Evolutionary conservation across 1,284 basidiomycete species (phyloP).

Genomic region (Apiotrichum domesticum): DNA sequence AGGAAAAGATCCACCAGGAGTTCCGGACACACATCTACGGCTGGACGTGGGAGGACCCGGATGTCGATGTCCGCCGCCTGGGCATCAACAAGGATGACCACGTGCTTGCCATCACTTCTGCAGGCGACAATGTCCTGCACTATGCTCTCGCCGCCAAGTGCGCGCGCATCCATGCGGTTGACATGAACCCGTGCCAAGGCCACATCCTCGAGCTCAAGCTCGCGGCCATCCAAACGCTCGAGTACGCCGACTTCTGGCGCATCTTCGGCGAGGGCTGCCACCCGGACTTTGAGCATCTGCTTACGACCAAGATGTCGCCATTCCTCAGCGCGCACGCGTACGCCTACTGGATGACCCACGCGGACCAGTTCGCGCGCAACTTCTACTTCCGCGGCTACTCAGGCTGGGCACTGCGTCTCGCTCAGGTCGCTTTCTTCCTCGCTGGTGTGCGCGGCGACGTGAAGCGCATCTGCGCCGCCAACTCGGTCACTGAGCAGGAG

Average conservation of each 20-base stretch:
- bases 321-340: slow-evolving; percentile 58
- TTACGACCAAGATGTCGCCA: slow-evolving; percentile 64
- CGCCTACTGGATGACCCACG: slow-evolving; percentile 64
- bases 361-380: slow-evolving; percentile 57
- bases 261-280: slow-evolving; percentile 67
- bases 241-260: slow-evolving; percentile 64
- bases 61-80: slow-evolving; percentile 66
- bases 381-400: slow-evolving; percentile 73
- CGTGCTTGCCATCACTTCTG: slow-evolving; percentile 70
- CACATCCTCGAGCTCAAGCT: slow-evolving; percentile 75
- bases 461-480: slow-evolving; percentile 55
- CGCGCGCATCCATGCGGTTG: slow-evolving; percentile 65
- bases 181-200: slow-evolving; percentile 58
- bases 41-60: slow-evolving; percentile 73
- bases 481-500: slow-evolving; percentile 59
- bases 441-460: slow-evolving; percentile 59
- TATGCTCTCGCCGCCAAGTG: slow-evolving; percentile 66
- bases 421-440: slow-evolving; percentile 58
- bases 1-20: slow-evolving; percentile 65
- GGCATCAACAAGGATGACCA: slow-evolving; percentile 60
- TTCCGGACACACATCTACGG: slow-evolving; percentile 71
- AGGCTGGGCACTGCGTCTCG: slow-evolving; percentile 64
- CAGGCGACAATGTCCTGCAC: slow-evolving; percentile 75
- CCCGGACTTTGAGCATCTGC: slow-evolving; percentile 57
- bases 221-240: slow-evolving; percentile 59